Base-by-base conservation (phyloP, 768 basidiomycete genomes). In the Mycena capillaripes region DNA sequence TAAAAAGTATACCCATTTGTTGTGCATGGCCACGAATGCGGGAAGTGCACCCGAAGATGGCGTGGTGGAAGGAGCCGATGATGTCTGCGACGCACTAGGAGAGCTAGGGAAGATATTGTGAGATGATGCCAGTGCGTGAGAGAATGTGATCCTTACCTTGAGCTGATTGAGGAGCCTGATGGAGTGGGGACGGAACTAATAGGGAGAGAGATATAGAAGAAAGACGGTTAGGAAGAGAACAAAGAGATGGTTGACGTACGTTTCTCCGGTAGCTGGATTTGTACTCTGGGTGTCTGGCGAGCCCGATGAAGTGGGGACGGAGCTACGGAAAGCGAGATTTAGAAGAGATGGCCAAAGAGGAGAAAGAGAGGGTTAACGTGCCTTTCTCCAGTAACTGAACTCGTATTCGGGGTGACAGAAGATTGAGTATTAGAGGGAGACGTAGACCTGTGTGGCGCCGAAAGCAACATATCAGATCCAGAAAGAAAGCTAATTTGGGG, bases 11-110 rank as follows among this genome's bases (percentile, higher is more conserved):
- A 66, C 64, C 64, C 8, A 14, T 44, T 64, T 64, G 62, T 53
- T 40, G 62, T 64, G 53, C 11, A 36, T 53, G 50, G 50, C 62
- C 62, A 40, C 34, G 38, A 64, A 64, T 64, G 50, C 62, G 50
- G 62, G 62, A 64, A 64, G 50, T 40, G 62, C 62, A 64, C 23
- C 62, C 38, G 62, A 64, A 64, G 62, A 53, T 52, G 62, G 62
- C 11, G 50, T 53, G 36, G 62, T 64, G 6, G 62, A 40, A 38
- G 62, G 62, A 40, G 62, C 62, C 16, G 62, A 64, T 66, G 64
- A 55, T 56, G 16, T 66, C 53, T 66, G 64, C 21, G 64, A 66
- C 53, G 53, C 64, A 66, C 44, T 66, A 56, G 53, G 64, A 66
- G 64, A 66, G n/a, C 64, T 66, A 44, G 38, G 38, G 64, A 66